These are phyloP conservation scores for Cladophialophora carrionii DNA, from an alignment of 2,329 filamentous ascomycete species.

Conservation along the genomic window DNA sequence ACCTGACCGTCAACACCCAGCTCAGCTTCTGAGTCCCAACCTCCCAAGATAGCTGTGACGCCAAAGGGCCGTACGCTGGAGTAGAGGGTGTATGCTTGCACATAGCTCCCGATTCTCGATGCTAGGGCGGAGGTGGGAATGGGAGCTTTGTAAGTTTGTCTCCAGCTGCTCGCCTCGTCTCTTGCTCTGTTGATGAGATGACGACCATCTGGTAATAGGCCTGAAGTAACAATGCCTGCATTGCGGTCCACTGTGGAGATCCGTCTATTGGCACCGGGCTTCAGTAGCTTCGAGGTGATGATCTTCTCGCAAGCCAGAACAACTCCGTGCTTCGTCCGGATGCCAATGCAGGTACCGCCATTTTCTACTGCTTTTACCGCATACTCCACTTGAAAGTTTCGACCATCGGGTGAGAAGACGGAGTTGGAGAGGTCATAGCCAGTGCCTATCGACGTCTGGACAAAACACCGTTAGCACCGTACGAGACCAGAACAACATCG, in stretches of 20 bases:
- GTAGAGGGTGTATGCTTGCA: constrained; percentile 97
- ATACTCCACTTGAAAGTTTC: constrained; percentile 98
- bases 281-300: constrained; percentile 90
- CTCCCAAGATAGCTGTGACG: constrained; percentile 90
- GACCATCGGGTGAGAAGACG: constrained; percentile 97
- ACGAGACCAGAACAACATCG: background rate
- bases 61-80: constrained; percentile 95
- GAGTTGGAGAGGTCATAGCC: constrained; percentile 99
- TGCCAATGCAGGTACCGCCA: constrained; percentile 92
- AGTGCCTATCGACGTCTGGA: constrained; percentile 96
- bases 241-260: constrained; percentile 95
- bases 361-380: constrained; percentile 98
- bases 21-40: constrained; percentile 88
- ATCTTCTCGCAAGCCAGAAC: constrained; percentile 97
- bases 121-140: constrained; percentile 88
- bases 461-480: constrained; percentile 10
- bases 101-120: constrained; percentile 90
- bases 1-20: constrained; percentile 87
- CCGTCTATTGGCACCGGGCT: constrained; percentile 92
- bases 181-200: constrained; percentile 94
- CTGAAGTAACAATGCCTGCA: constrained; percentile 87
- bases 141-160: constrained; percentile 89
- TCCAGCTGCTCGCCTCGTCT: constrained; percentile 90
- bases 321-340: constrained; percentile 95
- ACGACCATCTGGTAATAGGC: constrained; percentile 89